These are phyloP conservation scores for Alternaria sp. DNA, from an alignment of 2,329 filamentous ascomycete species.

Conservation along the genomic window DNA sequence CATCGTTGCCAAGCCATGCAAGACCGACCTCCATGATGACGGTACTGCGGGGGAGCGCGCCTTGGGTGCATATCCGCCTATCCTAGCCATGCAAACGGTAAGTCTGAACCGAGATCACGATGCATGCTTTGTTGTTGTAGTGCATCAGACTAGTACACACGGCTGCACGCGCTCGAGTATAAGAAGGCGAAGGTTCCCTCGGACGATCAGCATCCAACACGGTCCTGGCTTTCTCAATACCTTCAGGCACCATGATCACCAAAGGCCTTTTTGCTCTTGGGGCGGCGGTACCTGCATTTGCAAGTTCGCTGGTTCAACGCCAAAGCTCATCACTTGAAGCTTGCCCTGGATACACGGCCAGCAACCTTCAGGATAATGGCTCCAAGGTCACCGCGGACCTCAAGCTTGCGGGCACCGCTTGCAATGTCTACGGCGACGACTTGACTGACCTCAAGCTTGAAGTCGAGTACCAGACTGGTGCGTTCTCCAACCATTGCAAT, in stretches of 20 bases:
- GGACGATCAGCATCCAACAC: background rate
- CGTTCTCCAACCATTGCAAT: constrained; percentile 31
- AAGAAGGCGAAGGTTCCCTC: constrained; percentile 10
- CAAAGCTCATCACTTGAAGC: constrained; percentile 27
- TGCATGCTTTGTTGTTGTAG: constrained; percentile 1
- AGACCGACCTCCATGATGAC: constrained; percentile 13
- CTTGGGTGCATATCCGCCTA: constrained; percentile 19
- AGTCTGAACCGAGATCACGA: constrained; percentile 3
- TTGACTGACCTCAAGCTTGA: constrained; percentile 61
- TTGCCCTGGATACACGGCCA: constrained; percentile 73
- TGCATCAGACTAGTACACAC: background rate
- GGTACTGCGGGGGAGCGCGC: constrained; percentile 28
- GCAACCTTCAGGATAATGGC: constrained; percentile 60
- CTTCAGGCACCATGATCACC: constrained; percentile 29
- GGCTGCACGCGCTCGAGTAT: constrained; percentile 11
- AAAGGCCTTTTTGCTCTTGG: constrained; percentile 32
- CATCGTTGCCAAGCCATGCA: constrained; percentile 24
- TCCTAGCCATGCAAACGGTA: constrained; percentile 14
- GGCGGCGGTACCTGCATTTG: constrained; percentile 26
- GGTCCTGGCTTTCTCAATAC: constrained; percentile 6
- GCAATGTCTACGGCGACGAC: constrained; percentile 66
- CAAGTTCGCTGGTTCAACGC: constrained; percentile 21
- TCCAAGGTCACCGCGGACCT: constrained; percentile 71
- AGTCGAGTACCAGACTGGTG: constrained; percentile 67
- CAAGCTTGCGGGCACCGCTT: constrained; percentile 69